phyloP scores from a whole-genome alignment of 331 rosid species.

The Saraca asoca region DNA sequence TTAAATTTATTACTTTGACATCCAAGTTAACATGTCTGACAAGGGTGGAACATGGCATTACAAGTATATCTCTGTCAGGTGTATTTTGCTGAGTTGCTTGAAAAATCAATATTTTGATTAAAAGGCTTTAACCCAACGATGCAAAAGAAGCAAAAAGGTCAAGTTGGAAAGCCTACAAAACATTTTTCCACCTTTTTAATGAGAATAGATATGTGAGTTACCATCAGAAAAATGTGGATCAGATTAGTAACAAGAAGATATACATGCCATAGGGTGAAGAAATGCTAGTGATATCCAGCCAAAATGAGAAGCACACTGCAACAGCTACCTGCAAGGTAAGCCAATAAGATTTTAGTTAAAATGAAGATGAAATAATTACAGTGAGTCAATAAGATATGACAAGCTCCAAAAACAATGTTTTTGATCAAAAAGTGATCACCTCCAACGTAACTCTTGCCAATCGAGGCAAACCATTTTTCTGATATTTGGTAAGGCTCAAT shows the following conservation, averaged over 20 bases:
- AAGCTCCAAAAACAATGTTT: conserved; percentile 24
- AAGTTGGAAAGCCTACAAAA: conserved; percentile 35
- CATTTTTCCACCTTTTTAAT: conserved; percentile 10
- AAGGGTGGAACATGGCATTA: not conserved
- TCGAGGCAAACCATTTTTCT: conserved; percentile 60
- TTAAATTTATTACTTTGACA: conserved; percentile 2
- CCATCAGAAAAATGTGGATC: conserved; percentile 80
- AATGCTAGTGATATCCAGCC: conserved; percentile 70
- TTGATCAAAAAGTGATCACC: conserved; percentile 48
- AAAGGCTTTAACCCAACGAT: conserved; percentile 18
- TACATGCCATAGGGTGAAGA: conserved; percentile 99
- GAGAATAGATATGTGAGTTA: conserved; percentile 82
- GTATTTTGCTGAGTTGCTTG: not conserved
- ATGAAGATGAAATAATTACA: conserved; percentile 1
- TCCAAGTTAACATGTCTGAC: not conserved
- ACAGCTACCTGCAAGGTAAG: conserved; percentile 70
- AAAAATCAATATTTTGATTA: not conserved
- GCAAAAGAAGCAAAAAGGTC: conserved; percentile 27
- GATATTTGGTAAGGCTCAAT: conserved; percentile 58
- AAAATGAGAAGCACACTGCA: conserved; percentile 78
- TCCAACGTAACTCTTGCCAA: conserved; percentile 55
- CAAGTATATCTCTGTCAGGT: conserved; percentile 10
- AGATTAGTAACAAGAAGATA: conserved; percentile 83
- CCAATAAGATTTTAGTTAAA: conserved; percentile 31
- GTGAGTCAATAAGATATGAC: not conserved